Base-by-base conservation (phyloP, 2,329 filamentous ascomycete species). In the Penicillium brasilianum region DNA sequence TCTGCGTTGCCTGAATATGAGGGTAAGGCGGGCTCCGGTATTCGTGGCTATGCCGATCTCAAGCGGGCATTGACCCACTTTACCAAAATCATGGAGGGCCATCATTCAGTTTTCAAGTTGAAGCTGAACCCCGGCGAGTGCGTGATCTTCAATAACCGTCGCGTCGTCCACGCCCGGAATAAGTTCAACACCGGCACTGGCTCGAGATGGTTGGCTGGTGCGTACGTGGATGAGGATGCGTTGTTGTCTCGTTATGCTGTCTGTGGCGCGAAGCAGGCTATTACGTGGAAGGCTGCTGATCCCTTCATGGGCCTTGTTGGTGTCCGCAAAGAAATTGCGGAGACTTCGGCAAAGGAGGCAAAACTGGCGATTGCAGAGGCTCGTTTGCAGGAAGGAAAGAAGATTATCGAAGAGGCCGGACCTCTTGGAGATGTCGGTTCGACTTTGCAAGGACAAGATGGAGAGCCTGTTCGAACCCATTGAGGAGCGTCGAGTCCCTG, bases 111-210 rank as follows among this genome's bases (percentile, higher is more conserved):
- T 56, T 90, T 89, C 71, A 84, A 94, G 80, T 82, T 89, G 60
- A 89, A 89, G 76, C 81, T 97, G 76, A 81, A 87, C 57, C 87
- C 90, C 4, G 95, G 94, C 3, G 91, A 97, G 71, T 96, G 92
- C 73, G 93, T 93, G 13, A 84, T 99, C n/a, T 98, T 99, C 73
- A 90, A 96, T 74, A 98, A 98, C 73, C 80, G 87, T 61, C 84
- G 94, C 18, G 83, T 96, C n/a, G 77, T 96, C 72, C 95, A 98
- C 80, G 94, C 93, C 0, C 83, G 95, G 4, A 84, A 82, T 16
- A 86, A 87, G 32, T 98, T 98, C 76, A 87, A 94, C 60, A 71
- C 74, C 20, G 61, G 59, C 3, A 82, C 83, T 7, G 91, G 91
- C 0, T 84, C 88, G 63, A 83, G 94, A 55, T 96, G 92, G 91